These are phyloP conservation scores for Penicillium sp. DNA, from an alignment of 2,329 filamentous ascomycete species.

Conservation along the genomic window DNA sequence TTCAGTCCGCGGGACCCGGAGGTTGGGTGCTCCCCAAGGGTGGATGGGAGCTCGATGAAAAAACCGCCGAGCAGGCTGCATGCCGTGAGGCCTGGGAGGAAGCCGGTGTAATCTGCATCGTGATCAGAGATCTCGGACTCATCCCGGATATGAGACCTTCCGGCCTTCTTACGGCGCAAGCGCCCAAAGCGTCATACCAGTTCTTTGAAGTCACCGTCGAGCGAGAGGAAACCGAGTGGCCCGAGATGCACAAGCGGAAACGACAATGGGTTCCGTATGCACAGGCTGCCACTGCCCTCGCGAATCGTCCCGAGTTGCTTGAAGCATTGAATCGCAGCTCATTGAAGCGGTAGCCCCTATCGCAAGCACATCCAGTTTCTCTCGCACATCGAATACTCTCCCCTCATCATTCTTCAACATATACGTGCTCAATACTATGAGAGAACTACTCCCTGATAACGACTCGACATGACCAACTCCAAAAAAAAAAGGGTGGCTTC, in stretches of 20 bases:
- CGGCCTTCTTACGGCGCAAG: conserved; percentile 51
- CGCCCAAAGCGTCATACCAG: conserved; percentile 65
- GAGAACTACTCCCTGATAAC: conserved; percentile 14
- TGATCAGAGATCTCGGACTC: conserved; percentile 80
- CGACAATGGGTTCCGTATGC: conserved; percentile 85
- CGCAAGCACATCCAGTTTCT: conserved; percentile 6
- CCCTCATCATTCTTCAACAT: background rate
- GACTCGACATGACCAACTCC: conserved; percentile 23
- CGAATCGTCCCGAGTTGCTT: conserved; percentile 77
- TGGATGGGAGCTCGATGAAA: conserved; percentile 94
- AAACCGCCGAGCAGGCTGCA: conserved; percentile 77
- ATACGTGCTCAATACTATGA: conserved; percentile 10
- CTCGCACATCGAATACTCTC: background rate
- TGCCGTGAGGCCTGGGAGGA: conserved; percentile 96
- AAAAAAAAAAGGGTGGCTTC: conserved; percentile 20
- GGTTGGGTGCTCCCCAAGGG: conserved; percentile 98
- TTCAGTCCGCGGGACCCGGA: conserved; percentile 85
- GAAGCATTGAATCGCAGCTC: conserved; percentile 82
- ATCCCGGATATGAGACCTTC: conserved; percentile 74
- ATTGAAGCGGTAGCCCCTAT: conserved; percentile 50
- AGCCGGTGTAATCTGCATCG: conserved; percentile 81
- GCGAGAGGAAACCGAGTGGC: conserved; percentile 83
- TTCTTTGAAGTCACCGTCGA: conserved; percentile 79
- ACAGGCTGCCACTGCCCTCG: conserved; percentile 74
- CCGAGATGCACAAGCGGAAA: conserved; percentile 86